Conservation (phyloP, 129 eudicot species). For the Flaveria linearis region DNA sequence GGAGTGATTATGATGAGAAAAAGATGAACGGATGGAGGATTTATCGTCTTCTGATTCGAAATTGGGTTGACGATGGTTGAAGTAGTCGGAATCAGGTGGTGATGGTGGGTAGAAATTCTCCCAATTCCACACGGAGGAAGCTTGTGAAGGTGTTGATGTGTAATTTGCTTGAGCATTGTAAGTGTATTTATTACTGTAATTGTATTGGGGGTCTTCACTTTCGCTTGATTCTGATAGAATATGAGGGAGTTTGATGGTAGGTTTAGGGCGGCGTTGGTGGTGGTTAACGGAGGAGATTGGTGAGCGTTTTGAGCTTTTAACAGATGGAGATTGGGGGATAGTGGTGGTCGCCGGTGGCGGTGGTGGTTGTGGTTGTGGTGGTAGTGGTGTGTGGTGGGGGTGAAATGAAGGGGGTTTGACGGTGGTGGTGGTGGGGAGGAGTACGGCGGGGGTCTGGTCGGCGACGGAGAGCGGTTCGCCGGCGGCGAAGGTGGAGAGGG, state of each 20-base stretch:
- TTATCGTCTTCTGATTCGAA: slow-evolving; percentile 40
- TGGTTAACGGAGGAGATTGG: slow-evolving; percentile 56
- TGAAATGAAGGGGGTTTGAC: slow-evolving; percentile 40
- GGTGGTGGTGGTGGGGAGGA: slow-evolving; percentile 54
- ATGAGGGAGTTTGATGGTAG: slow-evolving; percentile 54
- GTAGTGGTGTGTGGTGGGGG: slow-evolving; percentile 18
- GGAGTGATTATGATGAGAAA: not conserved
- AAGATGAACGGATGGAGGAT: slow-evolving; percentile 32
- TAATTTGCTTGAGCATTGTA: slow-evolving; percentile 61
- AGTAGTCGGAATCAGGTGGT: slow-evolving; percentile 80
- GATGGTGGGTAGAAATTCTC: slow-evolving; percentile 95
- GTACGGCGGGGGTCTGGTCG: slow-evolving; percentile 73
- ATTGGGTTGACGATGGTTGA: slow-evolving; percentile 35
- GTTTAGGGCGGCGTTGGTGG: slow-evolving; percentile 35
- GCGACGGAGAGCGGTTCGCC: slow-evolving; percentile 81
- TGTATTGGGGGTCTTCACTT: slow-evolving; percentile 13
- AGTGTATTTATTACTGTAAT: slow-evolving; percentile 26
- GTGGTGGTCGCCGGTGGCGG: not conserved
- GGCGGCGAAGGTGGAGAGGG: slow-evolving; percentile 76
- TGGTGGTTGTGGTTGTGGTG: slow-evolving; percentile 22
- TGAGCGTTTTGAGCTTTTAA: slow-evolving; percentile 38
- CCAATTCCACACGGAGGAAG: slow-evolving; percentile 96
- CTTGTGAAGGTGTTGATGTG: slow-evolving; percentile 66
- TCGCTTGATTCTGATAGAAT: slow-evolving; percentile 80
- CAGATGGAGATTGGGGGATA: slow-evolving; percentile 29